phyloP scores from a whole-genome alignment of 495 filamentous ascomycete species.

The Friedmanniomyces endolithicus region DNA sequence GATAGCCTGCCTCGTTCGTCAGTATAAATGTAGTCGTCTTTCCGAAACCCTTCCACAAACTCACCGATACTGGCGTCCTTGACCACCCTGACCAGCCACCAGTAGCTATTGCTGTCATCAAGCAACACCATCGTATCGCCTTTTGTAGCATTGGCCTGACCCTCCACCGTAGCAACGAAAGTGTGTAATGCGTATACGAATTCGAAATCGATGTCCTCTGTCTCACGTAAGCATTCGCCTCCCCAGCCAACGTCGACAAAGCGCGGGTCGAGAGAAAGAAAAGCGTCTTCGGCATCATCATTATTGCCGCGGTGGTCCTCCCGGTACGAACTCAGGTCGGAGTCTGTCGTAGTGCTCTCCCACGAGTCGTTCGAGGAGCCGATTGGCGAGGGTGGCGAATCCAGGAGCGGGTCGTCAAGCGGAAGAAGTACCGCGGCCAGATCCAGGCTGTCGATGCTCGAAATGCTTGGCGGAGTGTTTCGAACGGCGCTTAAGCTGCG shows the following conservation, averaged over 20 bases:
- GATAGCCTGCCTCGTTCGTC: slow-evolving; percentile 53
- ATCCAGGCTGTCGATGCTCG: slow-evolving; percentile 21
- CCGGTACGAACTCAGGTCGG: slow-evolving; percentile 14
- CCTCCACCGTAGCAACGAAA: slow-evolving; percentile 94
- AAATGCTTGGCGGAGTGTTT: slow-evolving; percentile 16
- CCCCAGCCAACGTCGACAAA: slow-evolving; percentile 58
- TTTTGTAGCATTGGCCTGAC: slow-evolving; percentile 95
- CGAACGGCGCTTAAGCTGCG: neutral
- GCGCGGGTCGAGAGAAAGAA: slow-evolving; percentile 37
- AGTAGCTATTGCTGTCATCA: slow-evolving; percentile 99
- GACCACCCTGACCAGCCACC: slow-evolving; percentile 96
- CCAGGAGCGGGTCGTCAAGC: slow-evolving; percentile 32
- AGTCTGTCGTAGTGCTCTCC: slow-evolving; percentile 22
- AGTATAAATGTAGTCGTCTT: neutral
- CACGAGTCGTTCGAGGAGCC: slow-evolving; percentile 22
- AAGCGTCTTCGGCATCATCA: slow-evolving; percentile 41
- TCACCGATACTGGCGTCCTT: slow-evolving; percentile 95
- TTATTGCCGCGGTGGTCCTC: slow-evolving; percentile 17
- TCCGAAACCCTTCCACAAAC: slow-evolving; percentile 17
- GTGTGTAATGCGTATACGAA: slow-evolving; percentile 98
- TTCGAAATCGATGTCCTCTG: slow-evolving; percentile 99
- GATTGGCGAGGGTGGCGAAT: slow-evolving; percentile 18
- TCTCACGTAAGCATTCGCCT: slow-evolving; percentile 64
- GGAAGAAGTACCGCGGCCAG: slow-evolving; percentile 32
- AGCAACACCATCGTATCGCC: slow-evolving; percentile 99